Conservation (phyloP, 495 filamentous ascomycete genomes). For the Xanthoparmelia taractica region DNA sequence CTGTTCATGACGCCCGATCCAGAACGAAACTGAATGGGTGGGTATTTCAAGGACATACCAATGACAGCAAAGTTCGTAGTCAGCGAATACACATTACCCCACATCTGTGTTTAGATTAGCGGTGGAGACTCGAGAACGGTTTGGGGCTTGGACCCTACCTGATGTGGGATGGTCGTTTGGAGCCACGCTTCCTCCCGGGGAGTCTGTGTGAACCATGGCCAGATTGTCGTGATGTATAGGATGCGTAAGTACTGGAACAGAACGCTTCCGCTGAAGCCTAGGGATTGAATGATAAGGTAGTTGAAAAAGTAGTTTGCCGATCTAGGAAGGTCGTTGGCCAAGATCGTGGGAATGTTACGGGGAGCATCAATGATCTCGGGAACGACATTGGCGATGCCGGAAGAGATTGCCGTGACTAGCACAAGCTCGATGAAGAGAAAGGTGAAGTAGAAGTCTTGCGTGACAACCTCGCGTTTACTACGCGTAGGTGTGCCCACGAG, state of each 20-base stretch:
- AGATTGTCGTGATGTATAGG: conserved; percentile 76
- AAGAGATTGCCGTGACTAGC: conserved; percentile 79
- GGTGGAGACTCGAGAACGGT: background rate
- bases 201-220: conserved; percentile 82
- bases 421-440: conserved; percentile 96
- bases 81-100: conserved; percentile 90
- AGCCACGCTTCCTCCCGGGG: conserved; percentile 27
- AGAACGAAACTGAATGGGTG: conserved; percentile 1
- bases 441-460: conserved; percentile 91
- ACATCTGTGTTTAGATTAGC: conserved; percentile 55
- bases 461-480: conserved; percentile 65
- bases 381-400: conserved; percentile 63
- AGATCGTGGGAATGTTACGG: conserved; percentile 50
- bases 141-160: conserved; percentile 11
- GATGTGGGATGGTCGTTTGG: conserved; percentile 28
- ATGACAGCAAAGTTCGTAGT: conserved; percentile 95
- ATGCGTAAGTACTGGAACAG: conserved; percentile 74
- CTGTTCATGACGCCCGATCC: background rate
- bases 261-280: conserved; percentile 83
- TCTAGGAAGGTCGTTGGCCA: conserved; percentile 76
- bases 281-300: conserved; percentile 90
- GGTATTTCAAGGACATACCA: conserved; percentile 38
- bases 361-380: conserved; percentile 28
- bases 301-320: conserved; percentile 96
- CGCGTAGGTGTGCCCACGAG: conserved; percentile 79